Base-by-base conservation (phyloP, 352 stramenopile genomes). In the Globisporangium alternatum region DNA sequence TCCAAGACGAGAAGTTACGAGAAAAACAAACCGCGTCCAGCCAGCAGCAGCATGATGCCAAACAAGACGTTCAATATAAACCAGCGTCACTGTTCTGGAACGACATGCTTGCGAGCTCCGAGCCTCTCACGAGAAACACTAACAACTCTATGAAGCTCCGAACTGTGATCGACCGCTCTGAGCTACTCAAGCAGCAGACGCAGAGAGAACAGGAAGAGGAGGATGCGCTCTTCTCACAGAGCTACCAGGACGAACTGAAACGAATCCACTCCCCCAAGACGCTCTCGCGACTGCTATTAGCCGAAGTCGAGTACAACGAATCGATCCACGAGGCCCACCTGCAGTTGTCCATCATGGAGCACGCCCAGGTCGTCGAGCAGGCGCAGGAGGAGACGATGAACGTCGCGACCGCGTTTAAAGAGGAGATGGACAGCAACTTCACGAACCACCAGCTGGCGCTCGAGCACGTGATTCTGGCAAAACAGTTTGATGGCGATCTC, bases 291-390 rank as follows among this genome's bases (percentile, higher is more conserved):
- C 69, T 61, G 12, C 48, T 92, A 31, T 65, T 92, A 7, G 81
- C 81, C 7, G 81, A 82, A 35, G 77, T 92, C 1, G 83, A 87
- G 51, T 90, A 85, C 39, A 80, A 89, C 56, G 83, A 92, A 60
- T 69, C 77, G 1, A 78, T 92, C 30, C 71, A 82, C 28, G 78
- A 89, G 2, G 83, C 83, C 0, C 81, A 90, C 25, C 52, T 88
- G 19, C 80, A 90, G 44, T 39, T 90, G 10, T 65, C 73, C 0
- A 71, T 78, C 60, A 83, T 92, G 70, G 81, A 90, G 54, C 78
- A 88, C 21, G 60, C 72, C 2, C 80, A 84, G 6, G 65, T 75
- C 10, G 37, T 91, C 9, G 77, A 89, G 41, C 64, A 76, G 43
- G 81, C 76, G 0, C 83, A 89, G 58, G 55, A 68, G 5, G 79